Percentiles rank a stretch among this genome's conserved stretches.
Conservation (phyloP, 371 early-diverging fungal species). For the Rhizopus sp. region DNA sequence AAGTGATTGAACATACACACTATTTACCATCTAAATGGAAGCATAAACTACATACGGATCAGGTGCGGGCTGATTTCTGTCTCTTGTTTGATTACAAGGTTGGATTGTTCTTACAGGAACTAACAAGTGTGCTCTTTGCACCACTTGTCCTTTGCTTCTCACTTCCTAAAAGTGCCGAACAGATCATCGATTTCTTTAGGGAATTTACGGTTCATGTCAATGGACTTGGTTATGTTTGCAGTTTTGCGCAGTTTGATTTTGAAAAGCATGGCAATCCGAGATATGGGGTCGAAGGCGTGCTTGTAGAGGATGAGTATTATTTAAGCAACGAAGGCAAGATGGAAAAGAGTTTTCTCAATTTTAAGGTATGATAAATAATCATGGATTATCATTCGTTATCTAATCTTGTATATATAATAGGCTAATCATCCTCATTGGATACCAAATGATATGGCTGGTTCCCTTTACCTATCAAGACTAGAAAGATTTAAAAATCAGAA, state of each 20-base stretch:
- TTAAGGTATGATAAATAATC: conserved; percentile 66
- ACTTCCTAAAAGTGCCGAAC: conserved; percentile 77
- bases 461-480: conserved; percentile 65
- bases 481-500: conserved; percentile 32
- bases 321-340: conserved; percentile 91
- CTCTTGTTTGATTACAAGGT: conserved; percentile 81
- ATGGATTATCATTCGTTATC: background rate
- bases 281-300: conserved; percentile 76
- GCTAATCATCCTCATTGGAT: conserved; percentile 86
- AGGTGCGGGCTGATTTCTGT: conserved; percentile 82
- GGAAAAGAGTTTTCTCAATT: conserved; percentile 94
- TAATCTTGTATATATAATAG: conserved; percentile 30
- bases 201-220: conserved; percentile 92
- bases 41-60: conserved; percentile 80
- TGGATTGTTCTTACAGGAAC: conserved; percentile 78
- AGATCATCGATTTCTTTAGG: conserved; percentile 90
- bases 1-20: conserved; percentile 87
- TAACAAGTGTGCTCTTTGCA: conserved; percentile 80
- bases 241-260: conserved; percentile 93
- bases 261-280: conserved; percentile 80
- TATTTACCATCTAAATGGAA: conserved; percentile 91
- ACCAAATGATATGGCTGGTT: conserved; percentile 68
- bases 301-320: conserved; percentile 56
- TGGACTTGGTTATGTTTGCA: conserved; percentile 92
- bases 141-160: conserved; percentile 86